Base-by-base conservation (phyloP, 371 early-diverging fungal genomes). In the Vittaforma corneae region DNA sequence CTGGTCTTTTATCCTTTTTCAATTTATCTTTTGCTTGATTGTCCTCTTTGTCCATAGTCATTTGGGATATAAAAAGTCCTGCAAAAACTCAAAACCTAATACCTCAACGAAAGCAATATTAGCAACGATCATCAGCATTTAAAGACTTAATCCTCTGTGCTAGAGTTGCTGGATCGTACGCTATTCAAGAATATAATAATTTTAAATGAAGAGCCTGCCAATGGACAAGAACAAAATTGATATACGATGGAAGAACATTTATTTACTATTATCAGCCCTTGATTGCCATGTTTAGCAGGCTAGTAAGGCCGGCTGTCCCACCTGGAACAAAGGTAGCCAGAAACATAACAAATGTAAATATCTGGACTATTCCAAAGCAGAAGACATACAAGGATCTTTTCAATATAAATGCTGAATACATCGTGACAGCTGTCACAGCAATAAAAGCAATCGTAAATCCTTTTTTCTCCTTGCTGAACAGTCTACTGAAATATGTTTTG, bases 251-350 rank as follows among this genome's bases (percentile, higher is more conserved):
- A n/a, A n/a, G n/a, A n/a, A n/a, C n/a, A n/a, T 45, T 47, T 45
- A 60, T 20, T 46, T 26, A 47, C 35, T 60, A 4, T 28, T 45
- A 5, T 45, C 24, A 4, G 4, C 40, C 35, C 9, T 53, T 67
- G 11, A 71, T 32, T 14, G 71, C 20, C 53, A 75, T 45, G 26
- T 42, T 62, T 1, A 70, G 3, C 35, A 76, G 63, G 35, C 64
- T 60, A 3, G 67, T 61, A 1, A 76, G 29, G 9, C 76, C 76
- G 32, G 53, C 22, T 11, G 68, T 62, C 38, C 73, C 73, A 24
- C 72, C 74, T 20, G 77, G 77, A n/a, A 76, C 26, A 53, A 71
- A 72, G 18, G 73, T 61, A 42, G 73, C 5, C 16, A 62, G 50
- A 57, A 76, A 76, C 3, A 42, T 45, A 24, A 73, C 18, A 67